Conservation (phyloP, 2,329 filamentous ascomycete species). For the Thelonectria olida region DNA sequence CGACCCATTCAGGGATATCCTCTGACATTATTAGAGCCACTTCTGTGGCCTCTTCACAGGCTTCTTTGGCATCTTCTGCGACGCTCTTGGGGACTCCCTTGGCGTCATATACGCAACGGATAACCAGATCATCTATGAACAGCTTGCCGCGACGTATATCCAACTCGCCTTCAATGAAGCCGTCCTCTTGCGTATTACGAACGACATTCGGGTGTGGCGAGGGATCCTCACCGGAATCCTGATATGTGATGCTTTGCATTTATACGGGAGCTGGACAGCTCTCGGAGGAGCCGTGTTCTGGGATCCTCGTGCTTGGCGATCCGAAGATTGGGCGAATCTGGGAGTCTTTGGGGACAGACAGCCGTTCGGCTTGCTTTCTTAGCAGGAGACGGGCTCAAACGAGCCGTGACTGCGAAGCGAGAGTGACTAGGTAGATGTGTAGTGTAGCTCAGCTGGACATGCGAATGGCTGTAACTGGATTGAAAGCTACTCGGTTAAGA, state of each 20-base stretch:
- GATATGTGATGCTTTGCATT: constrained; percentile 26
- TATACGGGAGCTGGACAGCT: constrained; percentile 24
- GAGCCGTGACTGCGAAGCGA: neutral
- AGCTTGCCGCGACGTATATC: constrained; percentile 27
- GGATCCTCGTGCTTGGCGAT: constrained; percentile 18
- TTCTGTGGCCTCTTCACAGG: too few relatives aligned
- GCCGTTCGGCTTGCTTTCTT: constrained; percentile 27
- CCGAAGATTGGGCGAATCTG: constrained; percentile 32
- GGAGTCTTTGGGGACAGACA: constrained; percentile 27
- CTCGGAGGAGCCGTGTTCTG: constrained; percentile 24
- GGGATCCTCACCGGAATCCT: constrained; percentile 16
- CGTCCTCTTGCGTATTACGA: constrained; percentile 17
- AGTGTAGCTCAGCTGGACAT: too few relatives aligned
- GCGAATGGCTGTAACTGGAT: too few relatives aligned
- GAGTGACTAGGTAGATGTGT: neutral
- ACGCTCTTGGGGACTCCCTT: too few relatives aligned
- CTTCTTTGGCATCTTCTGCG: too few relatives aligned
- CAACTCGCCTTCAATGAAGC: constrained; percentile 33
- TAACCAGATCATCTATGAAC: constrained; percentile 28
- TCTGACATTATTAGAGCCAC: too few relatives aligned
- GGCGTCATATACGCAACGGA: constrained; percentile 26
- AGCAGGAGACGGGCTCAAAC: constrained; percentile 18
- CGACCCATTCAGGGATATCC: too few relatives aligned
- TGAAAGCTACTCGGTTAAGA: too few relatives aligned
- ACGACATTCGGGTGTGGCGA: constrained; percentile 25